phyloP scores from a whole-genome alignment of 371 early-diverging fungal genomes.

The Mortierella sp. region DNA sequence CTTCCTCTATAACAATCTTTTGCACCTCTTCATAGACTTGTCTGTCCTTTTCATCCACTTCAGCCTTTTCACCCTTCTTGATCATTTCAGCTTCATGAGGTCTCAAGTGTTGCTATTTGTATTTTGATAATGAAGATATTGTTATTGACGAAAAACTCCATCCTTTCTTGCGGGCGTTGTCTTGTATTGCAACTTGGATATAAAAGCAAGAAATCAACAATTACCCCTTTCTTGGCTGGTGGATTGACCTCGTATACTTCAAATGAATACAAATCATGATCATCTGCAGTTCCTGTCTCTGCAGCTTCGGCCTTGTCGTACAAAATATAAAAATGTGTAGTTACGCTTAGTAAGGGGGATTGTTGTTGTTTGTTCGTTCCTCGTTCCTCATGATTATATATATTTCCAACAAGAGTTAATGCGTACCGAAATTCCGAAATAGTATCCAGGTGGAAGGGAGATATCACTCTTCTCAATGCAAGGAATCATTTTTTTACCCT shows the following conservation, averaged over 20 bases:
- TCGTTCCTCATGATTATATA: too few species aligned
- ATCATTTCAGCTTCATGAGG: conserved; percentile 74
- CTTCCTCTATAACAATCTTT: conserved; percentile 45
- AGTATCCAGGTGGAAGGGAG: conserved; percentile 78
- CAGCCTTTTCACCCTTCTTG: conserved; percentile 67
- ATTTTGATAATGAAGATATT: not conserved
- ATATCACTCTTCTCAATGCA: conserved; percentile 75
- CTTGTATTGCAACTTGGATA: not conserved
- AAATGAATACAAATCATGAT: conserved; percentile 83
- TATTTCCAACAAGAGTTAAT: too few species aligned
- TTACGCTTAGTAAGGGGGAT: not conserved
- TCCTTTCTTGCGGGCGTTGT: not conserved
- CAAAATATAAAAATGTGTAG: too few species aligned
- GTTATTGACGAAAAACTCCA: not conserved
- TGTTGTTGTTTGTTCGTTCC: not conserved
- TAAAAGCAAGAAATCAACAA: not conserved
- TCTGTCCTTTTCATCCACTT: conserved; percentile 47
- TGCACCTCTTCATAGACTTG: conserved; percentile 39
- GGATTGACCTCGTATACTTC: conserved; percentile 84
- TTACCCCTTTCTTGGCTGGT: conserved; percentile 60
- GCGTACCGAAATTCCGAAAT: conserved; percentile 85
- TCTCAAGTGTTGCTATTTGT: conserved; percentile 59
- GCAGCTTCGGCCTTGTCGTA: conserved; percentile 24
- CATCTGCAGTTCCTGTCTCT: conserved; percentile 65
- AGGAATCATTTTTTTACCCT: conserved; percentile 68